phyloP scores from a whole-genome alignment of 345 rosid species.

The Sisymbrium altissimum region DNA sequence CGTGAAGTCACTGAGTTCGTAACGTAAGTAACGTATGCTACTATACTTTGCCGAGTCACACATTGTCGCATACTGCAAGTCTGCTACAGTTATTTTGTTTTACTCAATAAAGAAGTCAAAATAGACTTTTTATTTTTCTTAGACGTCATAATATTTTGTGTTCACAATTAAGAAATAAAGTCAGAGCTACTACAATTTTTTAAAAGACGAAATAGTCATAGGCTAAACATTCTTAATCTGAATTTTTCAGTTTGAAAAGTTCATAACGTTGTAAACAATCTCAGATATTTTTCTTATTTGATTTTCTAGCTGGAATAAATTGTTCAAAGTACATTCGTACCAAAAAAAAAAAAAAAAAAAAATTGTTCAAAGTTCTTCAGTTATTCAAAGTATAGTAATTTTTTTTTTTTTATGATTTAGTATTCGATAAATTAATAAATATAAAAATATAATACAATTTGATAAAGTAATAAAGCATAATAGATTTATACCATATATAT shows the following conservation, averaged over 20 bases:
- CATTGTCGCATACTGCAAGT: neutral
- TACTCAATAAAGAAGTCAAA: neutral
- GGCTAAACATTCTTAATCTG: neutral
- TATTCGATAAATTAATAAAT: too few species aligned
- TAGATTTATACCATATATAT: too few species aligned
- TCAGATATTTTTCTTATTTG: neutral
- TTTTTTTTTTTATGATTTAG: too few species aligned
- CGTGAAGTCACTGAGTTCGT: neutral
- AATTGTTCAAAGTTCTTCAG: too few species aligned
- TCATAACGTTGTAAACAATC: neutral
- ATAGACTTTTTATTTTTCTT: neutral
- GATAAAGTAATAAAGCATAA: too few species aligned
- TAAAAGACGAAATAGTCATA: slow-evolving; percentile 6
- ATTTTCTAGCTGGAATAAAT: neutral
- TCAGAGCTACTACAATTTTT: neutral
- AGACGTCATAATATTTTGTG: neutral
- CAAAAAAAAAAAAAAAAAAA: too few species aligned
- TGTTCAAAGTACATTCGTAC: neutral
- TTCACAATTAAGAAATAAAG: neutral
- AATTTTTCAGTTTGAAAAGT: neutral
- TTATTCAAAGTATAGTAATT: too few species aligned
- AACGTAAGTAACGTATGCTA: neutral
- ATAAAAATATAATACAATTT: too few species aligned
- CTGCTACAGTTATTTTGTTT: neutral
- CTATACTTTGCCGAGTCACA: slow-evolving; percentile 24